Evolutionary conservation across 2,329 filamentous ascomycete species (phyloP).

Genomic region (Xylariaceae sp.): DNA sequence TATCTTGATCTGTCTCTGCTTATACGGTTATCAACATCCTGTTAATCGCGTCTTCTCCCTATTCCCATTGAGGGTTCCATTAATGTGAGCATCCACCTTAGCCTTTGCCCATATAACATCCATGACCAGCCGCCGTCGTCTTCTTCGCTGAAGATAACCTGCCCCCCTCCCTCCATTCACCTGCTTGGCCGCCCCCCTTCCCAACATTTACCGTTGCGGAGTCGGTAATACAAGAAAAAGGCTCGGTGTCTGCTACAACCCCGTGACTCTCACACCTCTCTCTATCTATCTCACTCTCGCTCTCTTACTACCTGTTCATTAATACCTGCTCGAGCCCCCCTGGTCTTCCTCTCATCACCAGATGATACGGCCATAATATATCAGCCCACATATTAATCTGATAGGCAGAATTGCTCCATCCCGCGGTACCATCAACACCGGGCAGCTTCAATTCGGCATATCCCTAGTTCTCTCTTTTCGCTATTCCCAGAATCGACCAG

Average conservation of each 20-base stretch:
- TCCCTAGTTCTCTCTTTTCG: not conserved
- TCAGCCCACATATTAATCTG: not conserved
- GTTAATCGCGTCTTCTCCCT: conserved; percentile 1
- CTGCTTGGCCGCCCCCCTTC: not conserved
- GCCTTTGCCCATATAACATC: not conserved
- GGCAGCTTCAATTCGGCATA: not conserved
- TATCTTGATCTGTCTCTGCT: conserved; percentile 1
- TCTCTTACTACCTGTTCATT: not conserved
- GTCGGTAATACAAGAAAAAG: not conserved
- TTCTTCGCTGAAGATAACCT: not conserved
- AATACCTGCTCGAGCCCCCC: not conserved
- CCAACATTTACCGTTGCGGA: not conserved
- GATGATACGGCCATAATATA: not conserved
- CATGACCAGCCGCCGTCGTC: not conserved
- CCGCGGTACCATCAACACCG: not conserved
- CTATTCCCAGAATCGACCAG: not conserved
- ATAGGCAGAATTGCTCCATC: not conserved
- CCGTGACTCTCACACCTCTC: not conserved
- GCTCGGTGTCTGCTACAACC: not conserved
- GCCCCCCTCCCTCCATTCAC: not conserved
- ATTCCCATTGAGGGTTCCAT: not conserved
- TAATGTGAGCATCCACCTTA: not conserved
- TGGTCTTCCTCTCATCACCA: conserved; percentile 1
- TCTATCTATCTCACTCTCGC: not conserved
- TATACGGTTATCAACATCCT: not conserved